Evolutionary conservation across 345 rosid genomes (phyloP).

Genomic region (Gossypium rotundifolium): DNA sequence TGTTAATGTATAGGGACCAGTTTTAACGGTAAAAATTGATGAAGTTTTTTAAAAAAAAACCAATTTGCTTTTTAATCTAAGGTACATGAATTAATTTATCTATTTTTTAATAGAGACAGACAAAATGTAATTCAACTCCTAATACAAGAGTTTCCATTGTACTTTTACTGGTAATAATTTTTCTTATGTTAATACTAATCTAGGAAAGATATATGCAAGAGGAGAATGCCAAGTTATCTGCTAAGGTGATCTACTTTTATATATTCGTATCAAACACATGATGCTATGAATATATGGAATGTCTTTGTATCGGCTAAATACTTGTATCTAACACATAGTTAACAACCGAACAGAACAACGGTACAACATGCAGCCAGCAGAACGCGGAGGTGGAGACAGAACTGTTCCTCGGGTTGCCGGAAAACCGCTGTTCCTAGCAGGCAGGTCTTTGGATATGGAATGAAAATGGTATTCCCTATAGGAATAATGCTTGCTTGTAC

Average conservation of each 20-base stretch:
- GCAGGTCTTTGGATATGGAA: background rate
- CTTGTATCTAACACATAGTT: background rate
- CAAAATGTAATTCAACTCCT: too few relatives aligned
- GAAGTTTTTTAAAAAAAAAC: too few relatives aligned
- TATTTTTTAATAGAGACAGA: too few relatives aligned
- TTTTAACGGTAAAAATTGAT: too few relatives aligned
- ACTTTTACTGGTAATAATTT: background rate
- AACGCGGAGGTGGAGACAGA: constrained; percentile 43
- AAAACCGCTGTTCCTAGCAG: constrained; percentile 9
- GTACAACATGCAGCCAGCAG: constrained; percentile 15
- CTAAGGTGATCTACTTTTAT: constrained; percentile 26
- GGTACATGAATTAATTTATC: too few relatives aligned
- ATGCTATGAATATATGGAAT: background rate
- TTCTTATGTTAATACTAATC: background rate
- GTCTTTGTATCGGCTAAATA: background rate
- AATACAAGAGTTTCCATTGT: accelerated
- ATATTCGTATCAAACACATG: too few relatives aligned
- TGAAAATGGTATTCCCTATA: background rate
- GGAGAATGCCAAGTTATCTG: constrained; percentile 36
- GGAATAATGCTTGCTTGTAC: background rate
- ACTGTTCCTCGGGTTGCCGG: constrained; percentile 44
- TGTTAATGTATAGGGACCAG: too few relatives aligned
- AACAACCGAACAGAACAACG: constrained; percentile 14
- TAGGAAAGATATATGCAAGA: constrained; percentile 47
- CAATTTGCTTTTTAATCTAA: too few relatives aligned